Evolutionary conservation across 208 protist species (phyloP), one percentile per base, ranked within the genome.

Genomic region (Acanthamoeba culbertsoni): DNA sequence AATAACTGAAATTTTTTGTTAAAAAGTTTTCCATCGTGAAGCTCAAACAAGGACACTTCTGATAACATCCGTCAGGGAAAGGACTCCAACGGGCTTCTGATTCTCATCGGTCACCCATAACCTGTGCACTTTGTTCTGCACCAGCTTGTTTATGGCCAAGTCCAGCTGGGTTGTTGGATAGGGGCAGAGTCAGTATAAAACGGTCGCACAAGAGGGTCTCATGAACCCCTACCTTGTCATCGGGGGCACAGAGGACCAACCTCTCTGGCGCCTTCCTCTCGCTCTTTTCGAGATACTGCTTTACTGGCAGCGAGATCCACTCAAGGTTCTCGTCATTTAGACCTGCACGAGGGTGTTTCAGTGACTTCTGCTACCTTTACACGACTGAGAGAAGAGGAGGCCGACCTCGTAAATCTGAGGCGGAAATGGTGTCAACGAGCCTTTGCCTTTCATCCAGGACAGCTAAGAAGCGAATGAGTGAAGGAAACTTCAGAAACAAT

Each of bases 31-130:
- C 48, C 12, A 8, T 8, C 48, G 12, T 23, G 8, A 8, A 55
- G 48, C 8, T 68, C 28, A 68, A 33, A 33, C 59, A 33, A 68
- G 59, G 28, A 68, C n/a, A n/a, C 28, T 68, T 26, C 59, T 26
- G n/a, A 68, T 79, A 40, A 79, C 42, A 20, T 79, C 68, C 23
- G 35, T 79, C 7, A 79, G 33, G 42, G 68, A 12, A 40, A 79
- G 40, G 37, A 79, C 68, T 33, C 68, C 68, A 0, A 79, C 37
- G 37, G 68, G 68, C 68, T 79, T 79, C 40, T 51, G 18, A 40
- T 79, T 79, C 68, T 79, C 68, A 28, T 79, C 68, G 35, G 42
- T 79, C 20, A 79, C 68, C 68, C 68, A 79, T 26, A 79, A 6
- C 35, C 68, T 79, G 68, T 79, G 68, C 37, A 79, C 68, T 40